Percentiles rank a stretch among this genome's conserved stretches.
phyloP scores from a whole-genome alignment of 2,329 filamentous ascomycete genomes.

The Talaromyces sp. region DNA sequence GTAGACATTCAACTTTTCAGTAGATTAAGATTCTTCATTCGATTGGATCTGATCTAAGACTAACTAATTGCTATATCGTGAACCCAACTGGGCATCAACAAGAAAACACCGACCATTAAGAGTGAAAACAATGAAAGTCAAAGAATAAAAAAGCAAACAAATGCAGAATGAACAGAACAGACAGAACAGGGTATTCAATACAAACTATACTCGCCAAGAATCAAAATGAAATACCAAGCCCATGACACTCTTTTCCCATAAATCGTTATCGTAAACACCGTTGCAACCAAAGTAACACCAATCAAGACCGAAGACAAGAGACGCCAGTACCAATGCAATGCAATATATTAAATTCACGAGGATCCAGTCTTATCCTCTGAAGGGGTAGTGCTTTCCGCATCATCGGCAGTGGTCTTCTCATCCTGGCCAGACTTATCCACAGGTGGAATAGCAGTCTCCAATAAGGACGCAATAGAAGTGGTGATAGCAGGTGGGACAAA shows the following conservation, averaged over 20 bases:
- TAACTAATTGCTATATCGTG: no score
- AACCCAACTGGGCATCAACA: no score
- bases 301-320: constrained; percentile 6
- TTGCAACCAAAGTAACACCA: constrained; percentile 1
- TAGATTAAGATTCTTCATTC: no score
- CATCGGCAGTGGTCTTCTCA: constrained; percentile 48
- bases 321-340: constrained; percentile 24
- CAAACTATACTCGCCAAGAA: background rate
- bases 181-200: constrained; percentile 17
- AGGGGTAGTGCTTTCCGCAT: constrained; percentile 62
- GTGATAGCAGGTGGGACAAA: constrained; percentile 21
- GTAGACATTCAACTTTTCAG: no score
- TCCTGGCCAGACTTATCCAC: constrained; percentile 43
- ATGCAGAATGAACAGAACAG: constrained; percentile 6
- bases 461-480: constrained; percentile 29
- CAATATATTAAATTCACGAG: constrained; percentile 5
- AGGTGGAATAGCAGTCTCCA: constrained; percentile 23
- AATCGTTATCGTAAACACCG: constrained; percentile 11
- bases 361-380: constrained; percentile 3
- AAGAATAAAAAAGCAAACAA: background rate
- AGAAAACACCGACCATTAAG: no score
- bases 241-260: constrained; percentile 7
- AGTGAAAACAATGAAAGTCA: no score
- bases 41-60: no score
- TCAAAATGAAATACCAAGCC: background rate